Evolutionary conservation across 23 red algal species (phyloP), one percentile per base, ranked within the genome.

Genomic region (Gracilaria caudata): DNA sequence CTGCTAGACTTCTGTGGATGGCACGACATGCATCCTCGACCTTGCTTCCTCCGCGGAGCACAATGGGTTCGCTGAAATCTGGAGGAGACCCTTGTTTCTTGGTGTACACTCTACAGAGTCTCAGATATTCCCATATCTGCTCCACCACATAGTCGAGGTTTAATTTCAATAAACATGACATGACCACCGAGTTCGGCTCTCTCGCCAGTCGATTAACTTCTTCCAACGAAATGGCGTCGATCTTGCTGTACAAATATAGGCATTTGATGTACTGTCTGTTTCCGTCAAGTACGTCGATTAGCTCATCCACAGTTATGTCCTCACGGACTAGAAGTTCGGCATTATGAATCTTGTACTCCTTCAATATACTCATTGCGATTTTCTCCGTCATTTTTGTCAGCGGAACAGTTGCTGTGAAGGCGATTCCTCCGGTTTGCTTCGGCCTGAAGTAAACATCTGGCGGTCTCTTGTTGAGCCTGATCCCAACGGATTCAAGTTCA

Each of bases 281-380:
- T 16, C 93, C 93, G 68, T 99, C 97, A 33, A 99, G 82, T 0
- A 99, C 93, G 76, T 99, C 97, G 47, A 99, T 94, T 58, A 99
- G 81, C 53, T 99, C 89, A 77, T 99, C 97, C 49, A 94, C 88
- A 32, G 83, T 91, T 25, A 86, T 84, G 84, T 99, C 97, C 38
- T 99, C 93, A 10, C 93, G 93, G 59, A 95, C 57, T 16, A 99
- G 19, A 46, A 99, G 78, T 55, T 99, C 97, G 12, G 97, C 97
- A 80, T 95, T 99, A 53, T 94, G 97, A 43, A 94, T 83, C 38
- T 90, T 89, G 82, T 94, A 95, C 78, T 99, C 91, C 60, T 94
- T 94, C 60, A 94, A 78, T 54, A 99, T 95, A 57, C 78, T 90
- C 51, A 84, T 73, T 21, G 78, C 80, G 17, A 94, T 77, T 76